Evolutionary conservation across 176 grass and related monocot genomes (phyloP), one percentile per base, ranked within the genome.

Genomic region (Oryza officinalis): DNA sequence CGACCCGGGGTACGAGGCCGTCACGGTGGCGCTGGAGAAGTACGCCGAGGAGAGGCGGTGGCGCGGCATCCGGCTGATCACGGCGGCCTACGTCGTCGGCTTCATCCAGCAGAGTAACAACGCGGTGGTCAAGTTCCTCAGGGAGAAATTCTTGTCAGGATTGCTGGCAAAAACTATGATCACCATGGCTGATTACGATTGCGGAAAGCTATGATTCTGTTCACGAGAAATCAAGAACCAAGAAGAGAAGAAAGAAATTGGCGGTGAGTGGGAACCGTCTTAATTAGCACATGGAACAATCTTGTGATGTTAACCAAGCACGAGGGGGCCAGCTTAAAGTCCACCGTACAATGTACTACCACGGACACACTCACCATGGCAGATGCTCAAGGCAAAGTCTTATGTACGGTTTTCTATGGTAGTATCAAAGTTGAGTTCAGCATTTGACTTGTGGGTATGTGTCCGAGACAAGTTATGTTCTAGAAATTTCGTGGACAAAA

Each of bases 41-140:
- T 93, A 91, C 68, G 87, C 79, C 20, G 65, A 37, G 63, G 71
- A 80, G 6, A 86, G 88, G 72, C 46, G 87, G 79, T 95, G 92
- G 92, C 89, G 95, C 46, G 54, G 79, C 41, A 52, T 91, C 35
- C 32, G 57, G 46, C 75, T 95, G 3, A 69, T 93, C 33, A 75
- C 75, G 13, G 78, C 81, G 4, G 80, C 87, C n/a, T 87, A 82
- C 67, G 3, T 84, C 25, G 37, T 93, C 5, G 91, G 91, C 3
- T 85, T 91, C 72, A 50, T 95, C 14, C 91, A 98, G 30, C 85
- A 90, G 79, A 92, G 85, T 27, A 78, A 52, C 65, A 87, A 82
- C 30, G 18, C 45, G 22, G 20, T 88, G 20, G 23, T 86, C 17
- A 81, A 71, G 27, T 88, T 93, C 59, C 35, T 91, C 61, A 66